Percentiles rank a stretch among this genome's conserved stretches.
Conservation (phyloP, 83 land plant genomes). For the Picea mariana region DNA sequence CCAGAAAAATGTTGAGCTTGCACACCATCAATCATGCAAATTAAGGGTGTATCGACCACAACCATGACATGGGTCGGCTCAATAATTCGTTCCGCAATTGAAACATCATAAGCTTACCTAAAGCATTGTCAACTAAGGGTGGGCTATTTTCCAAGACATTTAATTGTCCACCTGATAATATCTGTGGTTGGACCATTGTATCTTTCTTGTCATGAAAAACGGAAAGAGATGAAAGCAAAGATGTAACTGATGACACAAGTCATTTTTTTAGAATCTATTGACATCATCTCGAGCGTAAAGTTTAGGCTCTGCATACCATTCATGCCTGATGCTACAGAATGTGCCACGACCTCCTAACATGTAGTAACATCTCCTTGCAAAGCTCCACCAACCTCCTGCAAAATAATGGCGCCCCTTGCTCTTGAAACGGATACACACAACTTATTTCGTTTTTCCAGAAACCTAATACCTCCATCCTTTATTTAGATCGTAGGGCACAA, state of each 20-base stretch:
- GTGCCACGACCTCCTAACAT: no score
- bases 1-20: conserved; percentile 46
- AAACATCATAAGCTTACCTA: conserved; percentile 21
- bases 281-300: conserved; percentile 38
- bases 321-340: no score
- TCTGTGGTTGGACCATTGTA: neutral
- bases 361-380: no score
- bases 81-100: conserved; percentile 35
- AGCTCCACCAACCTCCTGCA: no score
- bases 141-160: neutral
- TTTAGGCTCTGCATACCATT: conserved; percentile 20
- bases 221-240: neutral
- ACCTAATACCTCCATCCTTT: no score
- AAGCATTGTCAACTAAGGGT: conserved; percentile 7
- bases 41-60: conserved; percentile 47
- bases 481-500: no score
- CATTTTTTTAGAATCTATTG: conserved; percentile 27
- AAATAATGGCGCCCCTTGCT: no score
- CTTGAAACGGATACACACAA: no score
- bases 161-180: conserved; percentile 13
- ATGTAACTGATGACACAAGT: neutral
- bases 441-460: no score
- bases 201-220: neutral
- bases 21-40: conserved; percentile 45
- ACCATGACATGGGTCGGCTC: conserved; percentile 47